phyloP scores from a whole-genome alignment of 208 protist genomes.

The Leishmania major region DNA sequence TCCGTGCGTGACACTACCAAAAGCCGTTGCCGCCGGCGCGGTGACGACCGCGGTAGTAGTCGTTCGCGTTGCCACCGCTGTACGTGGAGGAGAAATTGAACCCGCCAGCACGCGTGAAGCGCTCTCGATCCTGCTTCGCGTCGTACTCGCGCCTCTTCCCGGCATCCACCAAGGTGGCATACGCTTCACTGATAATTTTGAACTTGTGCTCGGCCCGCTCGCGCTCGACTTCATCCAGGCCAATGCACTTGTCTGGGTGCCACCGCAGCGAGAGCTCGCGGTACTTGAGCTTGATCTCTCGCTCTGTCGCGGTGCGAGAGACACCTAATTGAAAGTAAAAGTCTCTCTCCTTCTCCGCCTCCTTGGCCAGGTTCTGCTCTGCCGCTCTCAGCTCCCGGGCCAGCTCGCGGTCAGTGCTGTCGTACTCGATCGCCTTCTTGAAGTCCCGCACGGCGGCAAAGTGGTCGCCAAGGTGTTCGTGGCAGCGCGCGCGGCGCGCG shows the following conservation, averaged over 20 bases:
- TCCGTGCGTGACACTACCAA: constrained; percentile 43
- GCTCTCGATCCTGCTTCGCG: constrained; percentile 65
- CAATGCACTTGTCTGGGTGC: constrained; percentile 92
- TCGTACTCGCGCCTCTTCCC: constrained; percentile 86
- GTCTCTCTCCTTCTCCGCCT: constrained; percentile 86
- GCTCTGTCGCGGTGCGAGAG: constrained; percentile 58
- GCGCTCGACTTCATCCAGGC: constrained; percentile 63
- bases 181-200: constrained; percentile 89
- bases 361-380: constrained; percentile 70
- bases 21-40: constrained; percentile 47
- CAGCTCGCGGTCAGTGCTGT: constrained; percentile 70
- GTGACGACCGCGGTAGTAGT: constrained; percentile 65
- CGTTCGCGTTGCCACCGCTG: constrained; percentile 33
- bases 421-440: constrained; percentile 78
- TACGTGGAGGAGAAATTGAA: constrained; percentile 52
- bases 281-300: constrained; percentile 89
- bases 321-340: constrained; percentile 89
- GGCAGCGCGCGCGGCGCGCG: constrained; percentile 86
- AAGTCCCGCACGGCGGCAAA: constrained; percentile 86
- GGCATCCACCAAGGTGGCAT: constrained; percentile 77
- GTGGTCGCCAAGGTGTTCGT: constrained; percentile 80
- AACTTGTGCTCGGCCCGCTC: constrained; percentile 87
- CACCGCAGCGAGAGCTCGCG: constrained; percentile 88
- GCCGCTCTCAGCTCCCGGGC: constrained; percentile 67
- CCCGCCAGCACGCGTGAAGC: constrained; percentile 42